Base-by-base conservation (phyloP, 345 rosid species). In the Toxicodendron radicans region DNA sequence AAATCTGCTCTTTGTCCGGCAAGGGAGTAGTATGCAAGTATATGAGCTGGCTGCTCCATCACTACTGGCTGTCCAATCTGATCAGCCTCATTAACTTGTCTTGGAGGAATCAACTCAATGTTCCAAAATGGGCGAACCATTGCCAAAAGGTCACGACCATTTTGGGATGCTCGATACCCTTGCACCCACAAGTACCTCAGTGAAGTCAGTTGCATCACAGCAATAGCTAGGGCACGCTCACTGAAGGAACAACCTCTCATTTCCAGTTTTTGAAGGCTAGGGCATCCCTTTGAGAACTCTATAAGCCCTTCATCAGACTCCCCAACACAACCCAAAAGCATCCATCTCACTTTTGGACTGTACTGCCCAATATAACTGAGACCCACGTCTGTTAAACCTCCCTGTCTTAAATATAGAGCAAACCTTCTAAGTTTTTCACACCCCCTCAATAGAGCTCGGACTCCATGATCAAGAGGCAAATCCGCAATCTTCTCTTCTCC, bases 101-200 rank as follows among this genome's bases (percentile, higher is more conserved):
- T 82, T 0, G 91, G 63, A 41, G 90, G 95, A 41, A 93, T 93
- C 77, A 93, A 79, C 85, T 95, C 99, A 0, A 95, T 93, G 69
- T 95, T 95, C 99, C 99, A 95, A 76, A 79, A 90, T 1, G 99
- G 99, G 61, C 98, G 87, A 75, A 84, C 88, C 99, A 95, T 95
- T 45, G 83, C 68, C 76, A 84, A 68, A 33, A 96, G 85, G 76
- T 87, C 98, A 52, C 68, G 87, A 35, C 92, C 90, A 0, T 77
- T 61, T 20, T 63, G 2, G 5, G 95, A 83, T 72, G 77, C 86
- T 85, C 89, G 75, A 56, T 93, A 96, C 0, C 99, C 98, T 77
- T 96, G 98, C 68, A 96, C 97, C 99, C 99, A 96, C 41, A 96
- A 73, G 73, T 92, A 96, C 82, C 99, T 92, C 75, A 96, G 78